These are phyloP conservation scores for Karstenula rhodostoma DNA, from an alignment of 2,329 filamentous ascomycete genomes.

Conservation along the genomic window DNA sequence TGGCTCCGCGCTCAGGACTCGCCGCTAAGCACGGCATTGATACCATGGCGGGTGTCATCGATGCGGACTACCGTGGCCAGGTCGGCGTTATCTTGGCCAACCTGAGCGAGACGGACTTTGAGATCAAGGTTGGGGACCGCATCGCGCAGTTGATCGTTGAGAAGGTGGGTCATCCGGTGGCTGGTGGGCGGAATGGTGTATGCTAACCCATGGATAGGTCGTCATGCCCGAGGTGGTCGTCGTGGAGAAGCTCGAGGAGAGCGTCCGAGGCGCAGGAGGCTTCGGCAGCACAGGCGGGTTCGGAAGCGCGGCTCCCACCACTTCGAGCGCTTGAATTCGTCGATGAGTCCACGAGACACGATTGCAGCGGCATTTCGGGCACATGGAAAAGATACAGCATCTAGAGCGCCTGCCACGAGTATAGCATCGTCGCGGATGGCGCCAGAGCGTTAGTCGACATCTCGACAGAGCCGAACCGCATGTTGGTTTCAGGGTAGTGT, in stretches of 20 bases:
- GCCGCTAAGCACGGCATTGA: conserved; percentile 96
- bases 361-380: no score
- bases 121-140: conserved; percentile 83
- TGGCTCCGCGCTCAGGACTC: conserved; percentile 89
- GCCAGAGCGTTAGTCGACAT: no score
- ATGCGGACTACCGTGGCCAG: conserved; percentile 94
- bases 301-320: conserved; percentile 21
- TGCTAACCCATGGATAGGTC: conserved; percentile 62
- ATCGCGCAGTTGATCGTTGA: conserved; percentile 94
- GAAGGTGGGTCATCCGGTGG: conserved; percentile 60
- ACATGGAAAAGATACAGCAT: no score
- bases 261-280: conserved; percentile 83
- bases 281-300: conserved; percentile 52
- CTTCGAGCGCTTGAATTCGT: conserved; percentile 18
- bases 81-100: conserved; percentile 97
- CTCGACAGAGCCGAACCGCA: no score
- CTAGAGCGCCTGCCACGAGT: no score
- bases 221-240: conserved; percentile 92
- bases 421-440: no score
- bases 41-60: conserved; percentile 94
- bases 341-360: no score
- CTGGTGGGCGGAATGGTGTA: conserved; percentile 19
- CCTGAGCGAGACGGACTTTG: conserved; percentile 82
- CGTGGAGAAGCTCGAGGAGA: conserved; percentile 87
- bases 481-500: no score